Evolutionary conservation across 129 eudicot genomes (phyloP).

Genomic region (Escallonia herrerae): DNA sequence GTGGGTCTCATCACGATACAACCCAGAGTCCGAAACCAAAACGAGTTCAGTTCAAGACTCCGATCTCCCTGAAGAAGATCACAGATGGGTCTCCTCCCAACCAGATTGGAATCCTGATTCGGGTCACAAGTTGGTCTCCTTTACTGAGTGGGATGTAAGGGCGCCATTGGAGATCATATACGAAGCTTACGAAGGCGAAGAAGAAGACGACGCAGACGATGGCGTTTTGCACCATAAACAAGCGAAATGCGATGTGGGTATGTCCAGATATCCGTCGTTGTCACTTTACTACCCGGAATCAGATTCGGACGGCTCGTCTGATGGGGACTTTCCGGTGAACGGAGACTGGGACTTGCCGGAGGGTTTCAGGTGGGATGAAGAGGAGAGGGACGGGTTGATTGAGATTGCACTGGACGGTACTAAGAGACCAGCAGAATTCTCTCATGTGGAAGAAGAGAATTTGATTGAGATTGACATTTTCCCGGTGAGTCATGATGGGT

Average conservation of each 20-base stretch:
- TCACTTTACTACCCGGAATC: constrained; percentile 71
- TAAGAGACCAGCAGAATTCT: constrained; percentile 21
- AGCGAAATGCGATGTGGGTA: constrained; percentile 5
- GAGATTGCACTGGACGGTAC: constrained; percentile 60
- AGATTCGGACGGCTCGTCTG: constrained; percentile 55
- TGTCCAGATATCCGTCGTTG: constrained; percentile 47
- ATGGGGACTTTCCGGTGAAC: constrained; percentile 35
- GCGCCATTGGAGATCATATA: constrained; percentile 87
- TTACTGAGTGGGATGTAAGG: constrained; percentile 69
- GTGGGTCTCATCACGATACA: not conserved
- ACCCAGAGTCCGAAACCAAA: constrained; percentile 11
- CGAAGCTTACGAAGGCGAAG: constrained; percentile 74
- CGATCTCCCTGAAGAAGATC: too few species aligned
- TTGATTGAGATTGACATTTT: constrained; percentile 74
- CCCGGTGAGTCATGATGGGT: constrained; percentile 18
- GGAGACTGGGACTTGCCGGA: constrained; percentile 41
- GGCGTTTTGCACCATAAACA: constrained; percentile 17
- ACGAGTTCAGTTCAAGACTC: not conserved
- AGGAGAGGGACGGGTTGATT: constrained; percentile 62
- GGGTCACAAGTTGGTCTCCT: constrained; percentile 20
- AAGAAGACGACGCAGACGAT: constrained; percentile 21
- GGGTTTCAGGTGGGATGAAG: constrained; percentile 46
- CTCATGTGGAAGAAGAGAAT: constrained; percentile 69
- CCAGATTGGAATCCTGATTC: constrained; percentile 3
- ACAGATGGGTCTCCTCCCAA: too few species aligned